Evolutionary conservation across 129 eudicot species (phyloP).

Genomic region (Calendula officinalis): DNA sequence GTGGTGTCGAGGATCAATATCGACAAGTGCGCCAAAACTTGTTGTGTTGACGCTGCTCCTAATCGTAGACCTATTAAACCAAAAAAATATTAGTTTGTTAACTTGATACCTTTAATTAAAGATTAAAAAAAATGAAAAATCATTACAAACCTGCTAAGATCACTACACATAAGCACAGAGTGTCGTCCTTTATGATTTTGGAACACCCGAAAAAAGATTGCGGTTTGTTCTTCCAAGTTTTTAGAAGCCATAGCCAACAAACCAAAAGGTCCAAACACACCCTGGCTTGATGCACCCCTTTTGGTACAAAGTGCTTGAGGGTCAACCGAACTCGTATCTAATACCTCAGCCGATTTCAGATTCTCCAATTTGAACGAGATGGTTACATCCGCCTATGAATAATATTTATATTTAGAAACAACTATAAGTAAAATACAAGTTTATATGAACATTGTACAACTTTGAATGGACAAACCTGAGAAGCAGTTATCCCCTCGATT

Average conservation of each 20-base stretch:
- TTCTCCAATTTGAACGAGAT: constrained; percentile 44
- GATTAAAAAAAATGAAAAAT: neutral
- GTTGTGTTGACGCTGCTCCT: constrained; percentile 29
- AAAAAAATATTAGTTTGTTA: neutral
- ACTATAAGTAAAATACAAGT: neutral
- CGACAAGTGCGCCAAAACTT: constrained; percentile 49
- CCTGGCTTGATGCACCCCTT: constrained; percentile 38
- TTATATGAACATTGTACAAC: neutral
- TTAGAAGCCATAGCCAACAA: constrained; percentile 62
- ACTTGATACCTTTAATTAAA: neutral
- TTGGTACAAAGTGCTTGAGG: constrained; percentile 50
- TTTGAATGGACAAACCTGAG: constrained; percentile 25
- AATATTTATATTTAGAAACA: neutral
- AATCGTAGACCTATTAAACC: constrained; percentile 44
- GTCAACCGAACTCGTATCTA: constrained; percentile 34
- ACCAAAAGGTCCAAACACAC: constrained; percentile 79
- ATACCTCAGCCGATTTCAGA: constrained; percentile 44
- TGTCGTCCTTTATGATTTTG: constrained; percentile 24
- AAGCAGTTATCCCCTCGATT: constrained; percentile 37
- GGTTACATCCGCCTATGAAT: constrained; percentile 62
- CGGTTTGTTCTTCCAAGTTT: constrained; percentile 67
- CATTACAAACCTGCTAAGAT: constrained; percentile 64
- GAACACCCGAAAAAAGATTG: constrained; percentile 59
- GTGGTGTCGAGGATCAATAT: constrained; percentile 43
- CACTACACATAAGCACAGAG: constrained; percentile 78